phyloP scores from a whole-genome alignment of 2,329 filamentous ascomycete species.

The Botrytis galanthina region DNA sequence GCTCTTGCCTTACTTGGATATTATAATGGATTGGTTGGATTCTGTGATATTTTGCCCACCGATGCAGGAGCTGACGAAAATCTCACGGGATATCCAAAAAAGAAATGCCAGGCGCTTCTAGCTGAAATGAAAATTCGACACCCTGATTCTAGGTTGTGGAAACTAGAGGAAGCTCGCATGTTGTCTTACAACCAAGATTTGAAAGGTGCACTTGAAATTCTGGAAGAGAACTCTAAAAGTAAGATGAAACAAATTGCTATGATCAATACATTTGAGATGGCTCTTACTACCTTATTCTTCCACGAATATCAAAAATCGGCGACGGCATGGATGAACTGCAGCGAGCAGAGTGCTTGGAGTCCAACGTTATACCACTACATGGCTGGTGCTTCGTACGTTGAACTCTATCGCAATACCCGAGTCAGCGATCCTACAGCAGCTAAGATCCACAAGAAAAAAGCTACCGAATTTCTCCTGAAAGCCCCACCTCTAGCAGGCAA shows the following conservation, averaged over 20 bases:
- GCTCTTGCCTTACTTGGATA: slow-evolving; percentile 78
- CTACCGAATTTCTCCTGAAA: slow-evolving; percentile 68
- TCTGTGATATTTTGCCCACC: slow-evolving; percentile 80
- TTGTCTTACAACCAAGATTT: slow-evolving; percentile 65
- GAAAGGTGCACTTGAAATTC: slow-evolving; percentile 62
- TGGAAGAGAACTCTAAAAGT: slow-evolving; percentile 58
- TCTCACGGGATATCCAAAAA: slow-evolving; percentile 68
- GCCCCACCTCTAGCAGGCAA: slow-evolving; percentile 74
- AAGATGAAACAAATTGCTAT: slow-evolving; percentile 87
- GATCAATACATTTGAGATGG: slow-evolving; percentile 80
- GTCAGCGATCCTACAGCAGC: slow-evolving; percentile 47
- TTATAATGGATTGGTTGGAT: slow-evolving; percentile 82
- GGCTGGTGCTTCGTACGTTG: slow-evolving; percentile 73
- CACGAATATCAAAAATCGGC: slow-evolving; percentile 75
- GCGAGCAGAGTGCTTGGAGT: slow-evolving; percentile 87
- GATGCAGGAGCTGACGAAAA: slow-evolving; percentile 54
- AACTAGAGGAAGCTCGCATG: slow-evolving; percentile 82
- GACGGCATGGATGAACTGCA: slow-evolving; percentile 69
- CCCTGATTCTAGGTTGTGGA: slow-evolving; percentile 80
- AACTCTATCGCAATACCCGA: slow-evolving; percentile 69
- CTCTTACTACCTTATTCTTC: slow-evolving; percentile 72
- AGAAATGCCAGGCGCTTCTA: slow-evolving; percentile 66
- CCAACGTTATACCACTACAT: slow-evolving; percentile 89
- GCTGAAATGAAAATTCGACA: slow-evolving; percentile 73
- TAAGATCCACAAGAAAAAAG: slow-evolving; percentile 56